Evolutionary conservation across 1,284 basidiomycete genomes (phyloP), one percentile per base, ranked within the genome.

Genomic region (Pisolithus thermaeus): DNA sequence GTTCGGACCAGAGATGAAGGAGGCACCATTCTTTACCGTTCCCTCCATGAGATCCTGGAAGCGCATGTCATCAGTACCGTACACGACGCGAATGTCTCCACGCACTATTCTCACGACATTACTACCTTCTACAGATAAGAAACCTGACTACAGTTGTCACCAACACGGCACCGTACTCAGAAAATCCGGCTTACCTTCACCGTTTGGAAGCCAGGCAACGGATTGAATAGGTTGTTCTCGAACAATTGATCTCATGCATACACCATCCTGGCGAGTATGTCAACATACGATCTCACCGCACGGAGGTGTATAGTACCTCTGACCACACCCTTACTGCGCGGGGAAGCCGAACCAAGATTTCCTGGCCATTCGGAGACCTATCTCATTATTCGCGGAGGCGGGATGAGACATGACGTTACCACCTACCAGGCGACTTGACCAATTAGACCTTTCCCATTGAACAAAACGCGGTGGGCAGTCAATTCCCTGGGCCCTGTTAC

Each of bases 401-500:
- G 20, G n/a, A 20, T 38, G 37, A 3, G 7, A 38, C 37, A 18
- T 7, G 7, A n/a, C 20, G 9, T n/a, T 38, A 7, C 5, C 37
- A n/a, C 49, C 50, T 52, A 81, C 83, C 84, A 87, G 41, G 83
- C 83, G n/a, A 86, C 83, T 65, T 86, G 84, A 40, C 80, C 77
- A 22, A 85, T 80, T 58, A 87, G 85, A 23, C 83, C 83, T 58
- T 79, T 75, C 3, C 81, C 71, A 61, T 86, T 83, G 1, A 79
- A 80, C 22, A 87, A 73, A 16, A 79, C 73, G 47, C 81, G 28
- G 28, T 30, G 28, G 28, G 28, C 28, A 30, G 28, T 30, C 28
- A 30, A 30, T 30, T 30, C 28, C 11, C 28, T 9, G 28, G 28
- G 11, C 28, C 28, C 11, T 30, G 77, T 61, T 84, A 81, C 57